Evolutionary conservation across 2,329 filamentous ascomycete species (phyloP).

Genomic region (Rutstroemia sydowiana): DNA sequence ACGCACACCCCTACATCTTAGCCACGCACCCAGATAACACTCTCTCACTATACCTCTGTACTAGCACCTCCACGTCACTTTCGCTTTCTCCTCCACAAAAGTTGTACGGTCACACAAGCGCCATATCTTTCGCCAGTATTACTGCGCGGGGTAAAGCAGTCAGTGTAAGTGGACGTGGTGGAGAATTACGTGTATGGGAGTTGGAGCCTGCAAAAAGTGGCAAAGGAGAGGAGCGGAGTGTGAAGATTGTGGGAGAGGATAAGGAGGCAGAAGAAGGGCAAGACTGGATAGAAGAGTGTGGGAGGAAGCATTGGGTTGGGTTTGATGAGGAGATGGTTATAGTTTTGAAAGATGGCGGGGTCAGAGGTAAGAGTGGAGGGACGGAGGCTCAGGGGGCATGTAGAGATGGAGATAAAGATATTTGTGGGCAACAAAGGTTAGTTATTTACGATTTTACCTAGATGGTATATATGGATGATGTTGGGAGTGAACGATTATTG

Average conservation of each 20-base stretch:
- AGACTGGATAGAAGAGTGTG: conserved; percentile 31
- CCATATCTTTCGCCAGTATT: conserved; percentile 61
- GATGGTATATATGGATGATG: too few relatives aligned
- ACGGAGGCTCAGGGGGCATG: too few relatives aligned
- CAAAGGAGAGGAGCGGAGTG: not conserved
- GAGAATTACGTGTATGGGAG: not conserved
- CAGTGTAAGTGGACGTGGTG: conserved; percentile 33
- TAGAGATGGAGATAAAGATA: not conserved
- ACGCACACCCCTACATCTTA: conserved; percentile 61
- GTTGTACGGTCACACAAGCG: conserved; percentile 67
- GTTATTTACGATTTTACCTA: conserved; percentile 65
- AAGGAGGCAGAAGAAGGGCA: conserved; percentile 17
- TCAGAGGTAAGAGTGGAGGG: not conserved
- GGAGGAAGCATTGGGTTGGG: conserved; percentile 47
- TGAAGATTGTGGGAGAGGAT: not conserved
- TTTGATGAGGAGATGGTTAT: conserved; percentile 69
- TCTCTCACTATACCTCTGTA: conserved; percentile 60
- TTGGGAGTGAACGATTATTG: too few relatives aligned
- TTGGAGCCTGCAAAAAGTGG: conserved; percentile 9
- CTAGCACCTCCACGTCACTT: conserved; percentile 48
- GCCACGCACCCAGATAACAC: conserved; percentile 66
- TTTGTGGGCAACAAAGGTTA: conserved; percentile 42
- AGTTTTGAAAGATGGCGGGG: conserved; percentile 40
- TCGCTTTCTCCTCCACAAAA: conserved; percentile 52
- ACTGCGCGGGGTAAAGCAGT: conserved; percentile 63